Conservation (phyloP, 768 basidiomycete genomes). For the Trametes cubensis region DNA sequence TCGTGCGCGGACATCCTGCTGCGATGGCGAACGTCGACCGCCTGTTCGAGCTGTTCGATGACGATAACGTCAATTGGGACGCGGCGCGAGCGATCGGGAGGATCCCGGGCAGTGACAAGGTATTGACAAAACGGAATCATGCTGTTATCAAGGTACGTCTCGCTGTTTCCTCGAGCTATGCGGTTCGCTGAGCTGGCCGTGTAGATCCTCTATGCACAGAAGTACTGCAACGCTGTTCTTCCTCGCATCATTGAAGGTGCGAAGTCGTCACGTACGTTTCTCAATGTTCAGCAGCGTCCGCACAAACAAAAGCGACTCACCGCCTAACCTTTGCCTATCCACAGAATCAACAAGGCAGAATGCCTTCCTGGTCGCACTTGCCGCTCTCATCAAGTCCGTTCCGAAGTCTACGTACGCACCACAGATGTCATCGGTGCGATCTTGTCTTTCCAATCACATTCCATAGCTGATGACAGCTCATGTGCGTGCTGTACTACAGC, state of each 20-base stretch:
- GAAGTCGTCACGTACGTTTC: constrained; percentile 53
- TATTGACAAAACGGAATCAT: constrained; percentile 78
- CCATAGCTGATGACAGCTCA: background rate
- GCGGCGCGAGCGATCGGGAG: constrained; percentile 78
- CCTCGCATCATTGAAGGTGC: constrained; percentile 76
- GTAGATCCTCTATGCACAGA: constrained; percentile 76
- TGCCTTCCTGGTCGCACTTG: constrained; percentile 81
- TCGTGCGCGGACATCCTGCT: constrained; percentile 69
- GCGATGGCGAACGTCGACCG: constrained; percentile 60
- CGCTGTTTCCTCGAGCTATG: background rate
- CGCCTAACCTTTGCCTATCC: background rate
- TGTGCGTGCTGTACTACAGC: constrained; percentile 51
- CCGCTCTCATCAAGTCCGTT: constrained; percentile 76
- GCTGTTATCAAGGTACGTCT: constrained; percentile 70
- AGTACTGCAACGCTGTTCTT: constrained; percentile 70
- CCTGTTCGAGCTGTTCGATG: constrained; percentile 72
- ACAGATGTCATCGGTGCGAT: constrained; percentile 60
- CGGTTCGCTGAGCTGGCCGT: background rate
- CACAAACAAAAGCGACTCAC: background rate
- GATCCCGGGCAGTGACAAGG: constrained; percentile 58
- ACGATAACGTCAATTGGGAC: constrained; percentile 63
- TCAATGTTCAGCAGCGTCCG: background rate
- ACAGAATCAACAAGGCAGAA: constrained; percentile 57
- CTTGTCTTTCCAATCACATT: constrained; percentile 25
- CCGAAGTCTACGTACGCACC: constrained; percentile 75